These are phyloP conservation scores for Kalaharituber pfeilii DNA, from an alignment of 2,329 filamentous ascomycete species.

Conservation along the genomic window DNA sequence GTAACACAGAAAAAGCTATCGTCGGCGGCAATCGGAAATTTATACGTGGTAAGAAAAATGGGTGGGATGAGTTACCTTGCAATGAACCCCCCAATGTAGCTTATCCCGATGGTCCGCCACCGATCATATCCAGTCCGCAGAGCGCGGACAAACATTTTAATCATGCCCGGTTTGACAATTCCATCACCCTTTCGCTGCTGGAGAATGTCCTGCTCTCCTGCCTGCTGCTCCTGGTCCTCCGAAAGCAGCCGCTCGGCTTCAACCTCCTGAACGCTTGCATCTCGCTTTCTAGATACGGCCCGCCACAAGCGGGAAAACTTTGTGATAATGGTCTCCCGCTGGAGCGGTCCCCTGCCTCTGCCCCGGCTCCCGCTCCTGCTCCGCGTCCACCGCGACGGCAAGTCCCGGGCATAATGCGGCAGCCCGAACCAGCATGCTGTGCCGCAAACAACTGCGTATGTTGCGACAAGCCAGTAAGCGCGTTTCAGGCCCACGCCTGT, in stretches of 20 bases:
- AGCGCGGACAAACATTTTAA: neutral
- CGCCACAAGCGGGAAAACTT: neutral
- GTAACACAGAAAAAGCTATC: too few relatives aligned
- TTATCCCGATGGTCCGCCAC: conserved; percentile 47
- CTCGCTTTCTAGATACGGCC: neutral
- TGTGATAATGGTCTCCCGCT: neutral
- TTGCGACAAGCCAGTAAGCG: conserved; percentile 75
- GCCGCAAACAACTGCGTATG: conserved; percentile 53
- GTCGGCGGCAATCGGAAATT: too few relatives aligned
- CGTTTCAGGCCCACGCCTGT: conserved; percentile 53
- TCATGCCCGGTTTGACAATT: neutral
- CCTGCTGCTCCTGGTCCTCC: conserved; percentile 9
- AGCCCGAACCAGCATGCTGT: conserved; percentile 65
- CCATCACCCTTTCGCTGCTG: too few relatives aligned
- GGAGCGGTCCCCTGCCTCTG: too few relatives aligned
- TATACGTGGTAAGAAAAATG: too few relatives aligned
- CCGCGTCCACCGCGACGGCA: neutral
- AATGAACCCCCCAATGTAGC: conserved; percentile 87
- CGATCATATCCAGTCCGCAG: neutral
- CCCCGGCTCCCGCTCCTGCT: neutral
- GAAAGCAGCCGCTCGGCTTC: conserved; percentile 3
- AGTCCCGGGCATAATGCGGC: conserved; percentile 32
- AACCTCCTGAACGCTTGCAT: neutral
- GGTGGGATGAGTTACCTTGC: conserved; percentile 8
- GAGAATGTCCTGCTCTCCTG: neutral